Evolutionary conservation across 225 moss, liverwort and hornwort genomes (phyloP), one percentile per base, ranked within the genome.

Genomic region (Physcomitrellopsis africana): DNA sequence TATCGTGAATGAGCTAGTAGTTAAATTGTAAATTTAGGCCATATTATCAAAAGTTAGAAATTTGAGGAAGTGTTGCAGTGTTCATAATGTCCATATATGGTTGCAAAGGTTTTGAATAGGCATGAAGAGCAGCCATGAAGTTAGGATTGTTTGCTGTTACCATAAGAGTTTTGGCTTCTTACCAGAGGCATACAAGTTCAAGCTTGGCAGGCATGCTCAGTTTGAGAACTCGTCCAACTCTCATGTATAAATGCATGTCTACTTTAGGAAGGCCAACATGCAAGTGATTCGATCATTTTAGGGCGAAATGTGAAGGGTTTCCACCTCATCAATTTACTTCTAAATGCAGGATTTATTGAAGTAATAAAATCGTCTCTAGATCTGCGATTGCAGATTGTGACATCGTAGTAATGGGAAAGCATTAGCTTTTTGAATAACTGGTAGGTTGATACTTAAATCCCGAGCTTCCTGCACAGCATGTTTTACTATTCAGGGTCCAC

Each of bases 111-210:
- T 70, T 65, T 47, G 64, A 14, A 20, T 44, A 63, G 44, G 63
- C 63, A 44, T 44, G 20, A 19, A 43, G 68, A 19, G 61, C 16
- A 56, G 67, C 29, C 69, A 29, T 63, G 32, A 42, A 48, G 63
- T 57, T 24, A 63, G 72, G n/a, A 26, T 46, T 59, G 59, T 60
- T 7, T 29, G 18, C 52, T 27, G 17, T 47, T 56, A 43, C 70
- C 56, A 71, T 60, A 46, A 59, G 27, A 71, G 47, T 58, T 26
- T 45, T 59, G 71, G 69, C 67, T 53, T 32, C 10, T 53, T 27
- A 22, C 44, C 58, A 64, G 70, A 53, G 61, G 67, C 71, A 48
- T 80, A 76, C 80, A 68, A 83, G 79, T 67, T 63, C 22, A 68
- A 80, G 46, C 76, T 23, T 37, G 32, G 7, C 32, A 37, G 32